These are phyloP conservation scores for Myxozyma neotropica DNA, from an alignment of 805 yeast species.

Conservation along the genomic window DNA sequence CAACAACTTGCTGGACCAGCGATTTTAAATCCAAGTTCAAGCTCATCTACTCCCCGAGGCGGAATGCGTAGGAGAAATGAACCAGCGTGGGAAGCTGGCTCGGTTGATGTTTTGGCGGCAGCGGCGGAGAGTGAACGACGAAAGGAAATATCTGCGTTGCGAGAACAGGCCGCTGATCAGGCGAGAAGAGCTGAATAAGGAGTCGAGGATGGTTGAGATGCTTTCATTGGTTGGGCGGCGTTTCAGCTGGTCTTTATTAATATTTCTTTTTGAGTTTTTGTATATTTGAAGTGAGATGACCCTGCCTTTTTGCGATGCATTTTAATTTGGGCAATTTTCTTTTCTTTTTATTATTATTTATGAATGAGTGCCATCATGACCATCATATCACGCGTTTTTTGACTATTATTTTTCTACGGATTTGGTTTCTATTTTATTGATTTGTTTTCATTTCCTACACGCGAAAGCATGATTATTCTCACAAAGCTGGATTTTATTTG, in stretches of 20 bases:
- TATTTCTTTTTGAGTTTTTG: background rate
- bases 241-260: background rate
- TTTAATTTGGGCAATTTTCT: background rate
- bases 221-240: background rate
- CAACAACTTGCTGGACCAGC: constrained; percentile 17
- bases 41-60: constrained; percentile 19
- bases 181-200: background rate
- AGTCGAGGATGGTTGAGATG: background rate
- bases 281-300: background rate
- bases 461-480: too few species aligned
- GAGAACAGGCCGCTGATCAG: constrained; percentile 8
- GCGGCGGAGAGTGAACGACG: constrained; percentile 32
- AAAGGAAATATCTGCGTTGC: constrained; percentile 8
- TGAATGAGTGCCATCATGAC: too few species aligned
- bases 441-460: too few species aligned
- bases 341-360: background rate
- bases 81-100: constrained; percentile 28
- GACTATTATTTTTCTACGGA: too few species aligned
- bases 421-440: too few species aligned
- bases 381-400: too few species aligned
- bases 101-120: constrained; percentile 31
- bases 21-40: constrained; percentile 15
- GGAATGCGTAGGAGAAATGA: constrained; percentile 19
- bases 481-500: too few species aligned
- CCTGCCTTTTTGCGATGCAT: background rate